A percentile compares a stretch with the other conserved stretches of the same genome.
Conservation (phyloP, 306 rosid species). For the Quercus engelmannii region DNA sequence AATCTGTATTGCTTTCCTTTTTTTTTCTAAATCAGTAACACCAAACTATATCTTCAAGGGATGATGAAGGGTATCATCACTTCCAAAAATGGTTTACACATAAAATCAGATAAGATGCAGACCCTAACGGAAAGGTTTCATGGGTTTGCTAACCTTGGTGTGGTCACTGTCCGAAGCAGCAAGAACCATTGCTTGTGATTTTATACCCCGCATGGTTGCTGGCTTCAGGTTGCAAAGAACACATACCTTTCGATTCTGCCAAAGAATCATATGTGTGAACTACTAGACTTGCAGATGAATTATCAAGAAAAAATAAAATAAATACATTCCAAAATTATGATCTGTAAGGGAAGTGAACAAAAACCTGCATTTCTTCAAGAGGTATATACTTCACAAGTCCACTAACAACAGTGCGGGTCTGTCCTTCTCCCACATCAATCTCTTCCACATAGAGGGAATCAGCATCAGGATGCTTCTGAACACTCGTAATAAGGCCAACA, state of each 20-base stretch:
- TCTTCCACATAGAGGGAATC: conserved; percentile 90
- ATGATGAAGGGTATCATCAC: neutral
- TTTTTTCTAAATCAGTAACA: neutral
- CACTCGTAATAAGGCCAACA: conserved; percentile 74
- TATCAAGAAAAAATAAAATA: neutral
- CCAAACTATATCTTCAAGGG: neutral
- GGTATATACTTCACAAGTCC: conserved; percentile 91
- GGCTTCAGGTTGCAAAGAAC: conserved; percentile 97
- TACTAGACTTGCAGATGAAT: neutral
- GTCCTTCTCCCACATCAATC: conserved; percentile 86
- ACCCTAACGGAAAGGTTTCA: neutral
- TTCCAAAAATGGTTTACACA: neutral
- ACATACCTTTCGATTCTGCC: conserved; percentile 87
- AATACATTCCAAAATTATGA: neutral
- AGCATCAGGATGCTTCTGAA: conserved; percentile 91
- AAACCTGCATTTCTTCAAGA: conserved; percentile 92
- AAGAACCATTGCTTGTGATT: conserved; percentile 98
- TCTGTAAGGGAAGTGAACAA: neutral
- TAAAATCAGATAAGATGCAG: neutral
- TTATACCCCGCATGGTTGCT: conserved; percentile 78
- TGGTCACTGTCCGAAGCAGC: conserved; percentile 73
- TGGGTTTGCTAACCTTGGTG: conserved; percentile 47
- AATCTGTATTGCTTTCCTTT: neutral
- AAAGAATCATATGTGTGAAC: conserved; percentile 16
- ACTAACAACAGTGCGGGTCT: conserved; percentile 83